Conservation (phyloP, 768 basidiomycete species). For the Mycena amicta region DNA sequence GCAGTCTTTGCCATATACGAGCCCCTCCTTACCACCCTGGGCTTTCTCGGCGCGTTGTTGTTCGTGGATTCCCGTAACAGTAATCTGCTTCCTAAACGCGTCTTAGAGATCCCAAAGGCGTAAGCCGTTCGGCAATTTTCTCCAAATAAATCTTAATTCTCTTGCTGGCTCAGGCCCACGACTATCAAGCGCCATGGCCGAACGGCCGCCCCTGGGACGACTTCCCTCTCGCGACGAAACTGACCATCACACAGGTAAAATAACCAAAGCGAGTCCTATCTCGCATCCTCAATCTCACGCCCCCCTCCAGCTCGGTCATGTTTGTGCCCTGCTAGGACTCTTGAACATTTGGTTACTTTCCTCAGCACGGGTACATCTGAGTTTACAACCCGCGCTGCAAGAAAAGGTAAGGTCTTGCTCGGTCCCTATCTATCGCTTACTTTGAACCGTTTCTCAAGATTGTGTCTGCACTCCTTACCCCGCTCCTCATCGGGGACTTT, state of each 20-base stretch:
- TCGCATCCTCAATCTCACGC: slow-evolving; percentile 50
- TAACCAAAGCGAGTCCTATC: slow-evolving; percentile 19
- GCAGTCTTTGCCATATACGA: slow-evolving; percentile 75
- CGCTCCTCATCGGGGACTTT: slow-evolving; percentile 71
- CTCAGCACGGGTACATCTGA: slow-evolving; percentile 61
- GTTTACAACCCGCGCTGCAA: slow-evolving; percentile 61
- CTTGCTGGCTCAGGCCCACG: slow-evolving; percentile 57
- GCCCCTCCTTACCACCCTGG: slow-evolving; percentile 63
- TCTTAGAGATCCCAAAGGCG: slow-evolving; percentile 62
- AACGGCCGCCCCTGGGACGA: slow-evolving; percentile 43
- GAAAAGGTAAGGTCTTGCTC: slow-evolving; percentile 37
- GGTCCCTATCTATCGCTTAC: not conserved
- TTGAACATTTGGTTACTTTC: slow-evolving; percentile 70
- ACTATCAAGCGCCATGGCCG: slow-evolving; percentile 78
- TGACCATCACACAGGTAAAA: not conserved
- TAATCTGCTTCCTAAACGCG: slow-evolving; percentile 7
- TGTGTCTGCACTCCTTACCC: slow-evolving; percentile 60
- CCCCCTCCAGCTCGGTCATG: slow-evolving; percentile 69
- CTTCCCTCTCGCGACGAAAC: slow-evolving; percentile 42
- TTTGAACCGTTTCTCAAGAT: slow-evolving; percentile 42
- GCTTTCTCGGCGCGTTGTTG: slow-evolving; percentile 63
- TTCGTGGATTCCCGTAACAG: slow-evolving; percentile 33
- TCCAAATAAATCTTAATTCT: slow-evolving; percentile 9
- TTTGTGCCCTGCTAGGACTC: slow-evolving; percentile 72
- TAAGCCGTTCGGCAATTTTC: slow-evolving; percentile 33